Percentiles rank a stretch among this genome's conserved stretches.
These are phyloP conservation scores for Termitomyces sp. DNA, from an alignment of 1,284 basidiomycete species.

Conservation along the genomic window DNA sequence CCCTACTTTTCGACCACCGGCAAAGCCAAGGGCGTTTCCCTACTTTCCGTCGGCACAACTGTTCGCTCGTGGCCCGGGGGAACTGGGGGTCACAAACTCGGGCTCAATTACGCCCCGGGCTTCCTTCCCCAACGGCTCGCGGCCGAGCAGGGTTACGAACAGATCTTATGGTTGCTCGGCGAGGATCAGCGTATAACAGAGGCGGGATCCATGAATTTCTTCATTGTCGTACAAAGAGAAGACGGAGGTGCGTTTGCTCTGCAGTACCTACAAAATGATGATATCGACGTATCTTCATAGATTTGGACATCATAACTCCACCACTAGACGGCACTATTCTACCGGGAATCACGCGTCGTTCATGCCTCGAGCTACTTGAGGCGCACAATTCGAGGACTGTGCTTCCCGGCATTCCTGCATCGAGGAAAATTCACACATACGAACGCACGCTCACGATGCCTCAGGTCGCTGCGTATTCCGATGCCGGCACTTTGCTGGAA, in stretches of 20 bases:
- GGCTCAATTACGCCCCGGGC: constrained; percentile 65
- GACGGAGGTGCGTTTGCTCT: constrained; percentile 33
- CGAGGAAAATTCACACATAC: constrained; percentile 40
- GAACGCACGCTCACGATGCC: constrained; percentile 62
- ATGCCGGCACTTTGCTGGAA: constrained; percentile 56
- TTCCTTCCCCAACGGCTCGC: constrained; percentile 65
- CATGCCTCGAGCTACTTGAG: constrained; percentile 56
- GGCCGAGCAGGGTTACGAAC: constrained; percentile 61
- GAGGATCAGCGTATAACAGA: constrained; percentile 39
- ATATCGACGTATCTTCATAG: constrained; percentile 26
- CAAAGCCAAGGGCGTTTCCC: constrained; percentile 58
- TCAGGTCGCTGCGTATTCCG: constrained; percentile 48
- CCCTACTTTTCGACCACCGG: constrained; percentile 60
- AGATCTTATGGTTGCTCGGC: constrained; percentile 38
- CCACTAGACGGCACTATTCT: constrained; percentile 73
- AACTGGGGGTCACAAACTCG: constrained; percentile 64
- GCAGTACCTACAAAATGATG: background rate
- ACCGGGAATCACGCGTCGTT: constrained; percentile 73
- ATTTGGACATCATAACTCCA: constrained; percentile 65
- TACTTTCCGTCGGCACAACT: constrained; percentile 63
- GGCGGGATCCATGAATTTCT: constrained; percentile 71
- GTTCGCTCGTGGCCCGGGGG: constrained; percentile 85
- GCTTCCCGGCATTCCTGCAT: constrained; percentile 36
- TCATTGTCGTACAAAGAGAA: constrained; percentile 46
- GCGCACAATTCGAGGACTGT: constrained; percentile 34